A percentile compares a stretch with the other conserved stretches of the same genome.
Evolutionary conservation across 345 rosid genomes (phyloP).

Genomic region (Pelargonium nanum): DNA sequence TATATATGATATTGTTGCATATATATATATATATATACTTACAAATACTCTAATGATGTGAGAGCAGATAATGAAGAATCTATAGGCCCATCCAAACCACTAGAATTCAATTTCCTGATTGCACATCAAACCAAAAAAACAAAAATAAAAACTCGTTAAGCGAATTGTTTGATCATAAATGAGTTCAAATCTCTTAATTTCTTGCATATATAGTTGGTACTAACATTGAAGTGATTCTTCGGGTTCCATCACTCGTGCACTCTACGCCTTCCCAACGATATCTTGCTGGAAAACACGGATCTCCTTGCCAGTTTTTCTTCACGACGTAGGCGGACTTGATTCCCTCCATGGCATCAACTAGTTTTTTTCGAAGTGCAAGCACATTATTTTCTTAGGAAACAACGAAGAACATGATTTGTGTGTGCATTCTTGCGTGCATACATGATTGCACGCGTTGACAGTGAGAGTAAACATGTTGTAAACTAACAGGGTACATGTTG

Average conservation of each 20-base stretch:
- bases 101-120: slow-evolving; percentile 12
- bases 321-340: slow-evolving; percentile 12
- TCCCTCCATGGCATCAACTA: slow-evolving; percentile 25
- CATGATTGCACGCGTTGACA: not conserved
- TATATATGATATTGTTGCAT: too few species aligned
- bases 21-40: not conserved
- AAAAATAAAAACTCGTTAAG: too few species aligned
- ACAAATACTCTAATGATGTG: not conserved
- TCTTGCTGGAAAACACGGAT: slow-evolving; percentile 16
- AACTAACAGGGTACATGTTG: too few species aligned
- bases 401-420: not conserved
- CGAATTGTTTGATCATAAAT: not conserved
- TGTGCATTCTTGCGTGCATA: not conserved
- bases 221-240: slow-evolving; percentile 18
- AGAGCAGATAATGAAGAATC: slow-evolving; percentile 5
- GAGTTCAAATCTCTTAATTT: not conserved
- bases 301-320: slow-evolving; percentile 24
- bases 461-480: too few species aligned
- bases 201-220: not conserved
- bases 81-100: slow-evolving; percentile 10
- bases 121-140: too few species aligned
- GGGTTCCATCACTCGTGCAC: slow-evolving; percentile 8
- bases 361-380: not conserved
- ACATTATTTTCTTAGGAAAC: not conserved
- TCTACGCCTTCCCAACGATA: slow-evolving; percentile 17